phyloP scores from a whole-genome alignment of 2,329 filamentous ascomycete species.

The Ophiostoma ips region DNA sequence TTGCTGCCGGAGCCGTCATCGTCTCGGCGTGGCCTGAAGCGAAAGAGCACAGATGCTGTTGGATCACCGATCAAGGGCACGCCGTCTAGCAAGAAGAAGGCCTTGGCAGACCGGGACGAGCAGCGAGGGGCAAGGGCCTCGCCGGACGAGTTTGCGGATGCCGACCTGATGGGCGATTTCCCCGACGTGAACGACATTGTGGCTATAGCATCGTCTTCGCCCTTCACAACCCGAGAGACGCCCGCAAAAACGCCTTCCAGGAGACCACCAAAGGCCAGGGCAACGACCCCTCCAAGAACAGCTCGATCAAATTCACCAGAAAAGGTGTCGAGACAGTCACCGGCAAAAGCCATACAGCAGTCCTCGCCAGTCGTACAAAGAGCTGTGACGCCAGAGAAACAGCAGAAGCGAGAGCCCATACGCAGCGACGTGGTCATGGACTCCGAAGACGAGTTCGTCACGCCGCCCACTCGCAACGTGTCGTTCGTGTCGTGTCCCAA shows the following conservation, averaged over 20 bases:
- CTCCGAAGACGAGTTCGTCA: constrained; percentile 42
- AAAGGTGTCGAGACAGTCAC: background rate
- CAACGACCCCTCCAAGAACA: background rate
- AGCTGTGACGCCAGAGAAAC: constrained; percentile 7
- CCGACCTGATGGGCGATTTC: constrained; percentile 30
- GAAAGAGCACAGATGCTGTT: constrained; percentile 35
- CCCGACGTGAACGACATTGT: constrained; percentile 38
- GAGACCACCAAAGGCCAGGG: background rate
- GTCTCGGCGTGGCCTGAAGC: constrained; percentile 31
- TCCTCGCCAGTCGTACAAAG: background rate
- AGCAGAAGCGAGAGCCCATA: constrained; percentile 10
- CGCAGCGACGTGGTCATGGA: constrained; percentile 32
- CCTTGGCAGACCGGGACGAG: constrained; percentile 16
- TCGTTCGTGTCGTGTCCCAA: constrained; percentile 16
- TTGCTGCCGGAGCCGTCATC: constrained; percentile 24
- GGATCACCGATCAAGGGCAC: constrained; percentile 3
- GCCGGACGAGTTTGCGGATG: constrained; percentile 16
- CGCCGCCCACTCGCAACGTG: constrained; percentile 25
- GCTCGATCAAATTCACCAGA: background rate
- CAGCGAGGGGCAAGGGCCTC: background rate
- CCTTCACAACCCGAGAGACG: constrained; percentile 13
- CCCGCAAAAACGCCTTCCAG: background rate
- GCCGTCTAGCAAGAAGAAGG: background rate
- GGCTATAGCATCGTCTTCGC: constrained; percentile 26
- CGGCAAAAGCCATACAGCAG: background rate